Evolutionary conservation across 2,329 filamentous ascomycete species (phyloP).

Genomic region (Didymellaceae sp.): DNA sequence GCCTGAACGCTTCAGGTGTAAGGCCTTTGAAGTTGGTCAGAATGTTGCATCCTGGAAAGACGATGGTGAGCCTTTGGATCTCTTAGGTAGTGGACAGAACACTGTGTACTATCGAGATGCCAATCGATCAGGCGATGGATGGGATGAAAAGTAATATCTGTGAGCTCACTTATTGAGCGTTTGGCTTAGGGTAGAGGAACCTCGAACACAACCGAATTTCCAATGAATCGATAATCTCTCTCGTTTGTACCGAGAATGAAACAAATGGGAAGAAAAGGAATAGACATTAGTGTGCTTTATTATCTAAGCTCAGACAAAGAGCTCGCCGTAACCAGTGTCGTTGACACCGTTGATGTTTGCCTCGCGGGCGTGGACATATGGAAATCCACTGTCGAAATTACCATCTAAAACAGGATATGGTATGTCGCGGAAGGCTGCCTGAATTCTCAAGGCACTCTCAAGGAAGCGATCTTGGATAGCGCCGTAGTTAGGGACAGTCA

Average conservation of each 20-base stretch:
- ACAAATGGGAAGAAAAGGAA: no score
- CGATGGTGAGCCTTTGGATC: not conserved
- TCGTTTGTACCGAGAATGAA: no score
- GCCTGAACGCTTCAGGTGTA: not conserved
- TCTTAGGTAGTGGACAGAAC: not conserved
- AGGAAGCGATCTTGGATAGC: not conserved
- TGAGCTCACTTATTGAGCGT: no score
- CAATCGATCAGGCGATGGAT: not conserved
- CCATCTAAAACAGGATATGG: not conserved
- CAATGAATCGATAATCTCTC: no score
- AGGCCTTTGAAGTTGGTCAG: not conserved
- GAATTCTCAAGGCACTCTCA: not conserved
- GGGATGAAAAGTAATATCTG: no score
- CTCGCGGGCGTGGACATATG: not conserved
- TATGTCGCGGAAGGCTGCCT: not conserved
- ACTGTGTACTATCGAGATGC: not conserved
- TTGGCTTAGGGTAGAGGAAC: no score
- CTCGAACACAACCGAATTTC: no score
- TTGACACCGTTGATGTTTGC: not conserved
- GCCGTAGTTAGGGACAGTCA: slow-evolving; percentile 35
- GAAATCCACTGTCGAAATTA: not conserved
- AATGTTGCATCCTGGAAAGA: not conserved
- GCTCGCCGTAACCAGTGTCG: not conserved
- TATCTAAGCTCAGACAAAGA: not conserved
- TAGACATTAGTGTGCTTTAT: no score